These are phyloP conservation scores for Mikania micrantha DNA, from an alignment of 129 eudicot genomes.

Conservation along the genomic window DNA sequence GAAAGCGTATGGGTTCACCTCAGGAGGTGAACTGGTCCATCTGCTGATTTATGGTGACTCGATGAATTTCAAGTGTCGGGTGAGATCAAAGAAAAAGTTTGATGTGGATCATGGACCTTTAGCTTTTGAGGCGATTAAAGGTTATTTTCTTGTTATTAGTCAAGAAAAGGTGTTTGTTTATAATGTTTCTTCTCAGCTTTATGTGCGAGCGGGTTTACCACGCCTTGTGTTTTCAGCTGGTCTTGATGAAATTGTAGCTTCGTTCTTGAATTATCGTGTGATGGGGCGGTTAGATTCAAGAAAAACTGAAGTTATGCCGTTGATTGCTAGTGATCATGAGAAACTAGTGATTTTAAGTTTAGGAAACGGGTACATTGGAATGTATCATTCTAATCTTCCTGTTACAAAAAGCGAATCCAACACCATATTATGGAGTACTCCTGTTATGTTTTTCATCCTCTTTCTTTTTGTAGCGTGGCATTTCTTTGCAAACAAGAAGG, in stretches of 20 bases:
- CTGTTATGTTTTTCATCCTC: constrained; percentile 70
- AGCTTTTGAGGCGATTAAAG: constrained; percentile 70
- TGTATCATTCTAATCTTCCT: constrained; percentile 86
- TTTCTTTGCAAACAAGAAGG: constrained; percentile 91
- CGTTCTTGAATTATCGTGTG: constrained; percentile 51
- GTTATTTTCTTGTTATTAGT: constrained; percentile 63
- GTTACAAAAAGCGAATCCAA: constrained; percentile 58
- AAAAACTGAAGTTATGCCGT: constrained; percentile 38
- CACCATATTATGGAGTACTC: constrained; percentile 80
- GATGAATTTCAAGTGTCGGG: constrained; percentile 86
- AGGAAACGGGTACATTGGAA: constrained; percentile 77
- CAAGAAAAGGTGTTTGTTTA: constrained; percentile 64
- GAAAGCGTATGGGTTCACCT: constrained; percentile 85
- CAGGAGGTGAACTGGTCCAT: constrained; percentile 79
- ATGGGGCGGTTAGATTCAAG: constrained; percentile 23
- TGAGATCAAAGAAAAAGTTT: constrained; percentile 82
- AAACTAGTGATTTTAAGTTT: constrained; percentile 67
- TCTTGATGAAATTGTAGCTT: constrained; percentile 65
- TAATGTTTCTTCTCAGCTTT: constrained; percentile 81
- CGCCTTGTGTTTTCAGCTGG: constrained; percentile 73
- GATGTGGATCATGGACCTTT: constrained; percentile 61
- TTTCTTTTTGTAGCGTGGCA: constrained; percentile 93
- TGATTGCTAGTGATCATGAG: constrained; percentile 74
- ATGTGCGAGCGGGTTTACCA: constrained; percentile 64
- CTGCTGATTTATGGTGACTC: constrained; percentile 67